A percentile compares a stretch with the other conserved stretches of the same genome.
These are phyloP conservation scores for Chlorophyllum brunneum DNA, from an alignment of 768 basidiomycete genomes.

Conservation along the genomic window DNA sequence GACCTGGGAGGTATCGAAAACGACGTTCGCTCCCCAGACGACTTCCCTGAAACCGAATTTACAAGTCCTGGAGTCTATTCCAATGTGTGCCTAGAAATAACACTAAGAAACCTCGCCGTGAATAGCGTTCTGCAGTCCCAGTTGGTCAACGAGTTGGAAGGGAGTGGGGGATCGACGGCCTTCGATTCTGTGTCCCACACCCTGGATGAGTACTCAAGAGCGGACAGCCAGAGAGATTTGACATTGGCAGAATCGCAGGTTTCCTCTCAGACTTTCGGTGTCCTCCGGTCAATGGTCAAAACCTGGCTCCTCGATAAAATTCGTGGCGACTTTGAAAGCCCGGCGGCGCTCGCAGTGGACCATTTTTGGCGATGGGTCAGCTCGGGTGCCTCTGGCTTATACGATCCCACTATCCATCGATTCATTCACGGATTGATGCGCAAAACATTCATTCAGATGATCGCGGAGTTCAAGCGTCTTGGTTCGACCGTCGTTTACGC, in stretches of 20 bases:
- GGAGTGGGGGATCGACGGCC: constrained; percentile 87
- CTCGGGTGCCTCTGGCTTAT: constrained; percentile 79
- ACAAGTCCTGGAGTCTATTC: constrained; percentile 81
- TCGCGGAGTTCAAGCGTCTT: constrained; percentile 93
- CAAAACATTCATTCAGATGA: constrained; percentile 94
- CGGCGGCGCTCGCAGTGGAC: constrained; percentile 71
- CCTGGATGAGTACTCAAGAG: constrained; percentile 81
- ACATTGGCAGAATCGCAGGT: constrained; percentile 88
- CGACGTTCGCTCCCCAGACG: constrained; percentile 73
- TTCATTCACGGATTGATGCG: constrained; percentile 96
- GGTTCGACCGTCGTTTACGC: constrained; percentile 93
- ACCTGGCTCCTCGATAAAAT: constrained; percentile 88
- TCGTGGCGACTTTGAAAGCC: constrained; percentile 58
- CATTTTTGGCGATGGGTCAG: constrained; percentile 99
- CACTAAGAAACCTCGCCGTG: constrained; percentile 88
- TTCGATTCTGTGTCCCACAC: constrained; percentile 93
- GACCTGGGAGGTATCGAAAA: constrained; percentile 94
- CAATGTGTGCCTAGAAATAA: constrained; percentile 89
- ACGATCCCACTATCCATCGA: constrained; percentile 88
- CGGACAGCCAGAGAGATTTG: constrained; percentile 64
- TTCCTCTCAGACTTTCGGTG: constrained; percentile 80
- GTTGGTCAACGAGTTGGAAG: constrained; percentile 95
- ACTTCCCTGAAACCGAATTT: constrained; percentile 83
- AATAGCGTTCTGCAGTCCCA: constrained; percentile 93
- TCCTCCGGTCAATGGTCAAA: constrained; percentile 86